Evolutionary conservation across 2,329 filamentous ascomycete species (phyloP).

Genomic region (Colletotrichum shisoi): DNA sequence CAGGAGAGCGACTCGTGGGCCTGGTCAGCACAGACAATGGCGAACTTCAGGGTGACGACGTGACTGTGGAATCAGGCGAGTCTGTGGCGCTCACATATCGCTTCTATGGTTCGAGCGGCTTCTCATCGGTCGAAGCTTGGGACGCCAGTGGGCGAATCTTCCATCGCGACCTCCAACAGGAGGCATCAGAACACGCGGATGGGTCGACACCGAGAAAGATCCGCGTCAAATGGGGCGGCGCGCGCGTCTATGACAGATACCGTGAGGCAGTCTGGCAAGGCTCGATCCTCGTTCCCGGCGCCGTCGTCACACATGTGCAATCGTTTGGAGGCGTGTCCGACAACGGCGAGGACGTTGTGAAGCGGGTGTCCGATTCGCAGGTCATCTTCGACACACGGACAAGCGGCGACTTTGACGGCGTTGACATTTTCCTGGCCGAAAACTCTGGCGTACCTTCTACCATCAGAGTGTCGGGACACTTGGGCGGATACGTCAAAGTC

Average conservation of each 20-base stretch:
- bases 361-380: constrained; percentile 30
- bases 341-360: constrained; percentile 41
- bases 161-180: constrained; percentile 42
- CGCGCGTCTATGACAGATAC: constrained; percentile 47
- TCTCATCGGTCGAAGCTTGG: constrained; percentile 45
- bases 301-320: constrained; percentile 38
- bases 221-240: constrained; percentile 47
- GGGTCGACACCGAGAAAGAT: constrained; percentile 33
- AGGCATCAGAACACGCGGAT: constrained; percentile 20
- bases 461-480: constrained; percentile 41
- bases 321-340: constrained; percentile 44
- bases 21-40: constrained; percentile 39
- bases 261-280: constrained; percentile 48
- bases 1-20: constrained; percentile 45
- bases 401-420: constrained; percentile 47
- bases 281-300: constrained; percentile 41
- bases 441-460: constrained; percentile 16
- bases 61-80: constrained; percentile 17
- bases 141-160: constrained; percentile 44
- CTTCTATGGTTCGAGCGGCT: constrained; percentile 43
- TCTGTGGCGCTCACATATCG: constrained; percentile 41
- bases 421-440: constrained; percentile 41
- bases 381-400: constrained; percentile 44
- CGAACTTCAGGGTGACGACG: constrained; percentile 44
- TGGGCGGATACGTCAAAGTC: constrained; percentile 47